Base-by-base conservation (phyloP, 2,329 filamentous ascomycete species). In the Venturia pyrina region DNA sequence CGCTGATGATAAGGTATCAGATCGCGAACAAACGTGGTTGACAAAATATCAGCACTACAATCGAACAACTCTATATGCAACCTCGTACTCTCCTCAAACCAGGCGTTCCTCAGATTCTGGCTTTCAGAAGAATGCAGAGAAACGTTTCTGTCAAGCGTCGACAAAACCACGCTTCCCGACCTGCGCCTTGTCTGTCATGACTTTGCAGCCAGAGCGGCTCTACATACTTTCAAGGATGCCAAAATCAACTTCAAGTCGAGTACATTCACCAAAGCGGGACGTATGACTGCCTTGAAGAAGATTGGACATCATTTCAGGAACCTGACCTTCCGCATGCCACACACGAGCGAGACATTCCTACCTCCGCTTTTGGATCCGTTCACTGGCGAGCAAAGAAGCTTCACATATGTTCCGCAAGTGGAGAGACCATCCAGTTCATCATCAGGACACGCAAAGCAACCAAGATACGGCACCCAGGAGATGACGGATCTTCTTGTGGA, bases 401-500 rank as follows among this genome's bases (percentile, higher is more conserved):
- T 96, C 76, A 79, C 92, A 62, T 96, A 96, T 78, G 89, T 86
- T 66, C 91, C 92, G 19, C 88, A 91, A 72, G 85, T 81, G 10
- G 73, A 78, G 53, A 71, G 85, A 2, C 86, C 86, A 50, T 84
- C 85, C 73, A 83, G 83, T 24, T 40, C 62, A 21, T 69, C 71
- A 34, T 69, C 85, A 81, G 65, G 84, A 59, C 78, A 87, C 70
- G 81, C 84, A 69, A 81, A 77, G 70, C 72, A 87, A 65, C 89
- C 89, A 63, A 93, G 91, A 77, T 96, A 96, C 75, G 90, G 89
- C 70, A 90, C 87, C 74, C 82, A 84, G 70, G 89, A 91, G 71
- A 85, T 95, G 72, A 91, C 88, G 68, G 89, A 93, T 73, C 83
- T 96, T 67, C 82, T 96, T 68, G 90, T 91, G 17, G 87, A 91